phyloP scores from a whole-genome alignment of 2,329 filamentous ascomycete genomes.

The Cordyceps cicadae region DNA sequence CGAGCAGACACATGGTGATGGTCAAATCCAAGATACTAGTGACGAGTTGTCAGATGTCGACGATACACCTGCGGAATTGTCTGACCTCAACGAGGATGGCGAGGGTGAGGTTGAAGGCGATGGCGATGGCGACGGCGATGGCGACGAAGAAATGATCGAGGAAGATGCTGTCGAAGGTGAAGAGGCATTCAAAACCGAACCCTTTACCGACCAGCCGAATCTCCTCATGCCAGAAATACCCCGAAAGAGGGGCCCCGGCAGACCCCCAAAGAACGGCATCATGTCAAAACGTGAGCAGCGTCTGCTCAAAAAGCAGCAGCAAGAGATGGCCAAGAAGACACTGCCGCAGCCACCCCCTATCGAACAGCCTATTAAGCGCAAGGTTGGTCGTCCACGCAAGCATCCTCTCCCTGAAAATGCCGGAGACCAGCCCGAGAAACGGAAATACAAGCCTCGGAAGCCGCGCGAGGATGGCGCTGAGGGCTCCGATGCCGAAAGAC shows the following conservation, averaged over 20 bases:
- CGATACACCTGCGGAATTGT: slow-evolving; percentile 32
- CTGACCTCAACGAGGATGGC: slow-evolving; percentile 30
- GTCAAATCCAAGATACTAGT: slow-evolving; percentile 48
- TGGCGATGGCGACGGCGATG: slow-evolving; percentile 24
- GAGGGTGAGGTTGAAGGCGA: no score
- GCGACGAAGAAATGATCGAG: slow-evolving; percentile 20
- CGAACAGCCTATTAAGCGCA: slow-evolving; percentile 51
- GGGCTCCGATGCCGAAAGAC: slow-evolving; percentile 47
- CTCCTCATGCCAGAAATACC: slow-evolving; percentile 36
- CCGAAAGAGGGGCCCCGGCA: slow-evolving; percentile 67
- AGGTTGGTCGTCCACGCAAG: slow-evolving; percentile 57
- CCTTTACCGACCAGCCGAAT: slow-evolving; percentile 25
- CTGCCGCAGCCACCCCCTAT: slow-evolving; percentile 37
- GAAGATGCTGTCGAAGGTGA: slow-evolving; percentile 21
- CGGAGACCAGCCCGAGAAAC: slow-evolving; percentile 49
- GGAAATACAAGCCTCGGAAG: slow-evolving; percentile 58
- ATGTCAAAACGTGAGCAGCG: slow-evolving; percentile 72
- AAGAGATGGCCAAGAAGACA: slow-evolving; percentile 42
- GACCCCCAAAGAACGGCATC: slow-evolving; percentile 73
- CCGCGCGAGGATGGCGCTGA: slow-evolving; percentile 48
- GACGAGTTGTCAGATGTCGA: slow-evolving; percentile 41
- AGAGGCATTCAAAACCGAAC: slow-evolving; percentile 22
- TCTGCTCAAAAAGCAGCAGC: slow-evolving; percentile 49
- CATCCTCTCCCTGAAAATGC: slow-evolving; percentile 52
- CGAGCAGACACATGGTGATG: slow-evolving; percentile 52